These are phyloP conservation scores for Scutellaria baicalensis DNA, from an alignment of 257 asterid genomes.

Conservation along the genomic window DNA sequence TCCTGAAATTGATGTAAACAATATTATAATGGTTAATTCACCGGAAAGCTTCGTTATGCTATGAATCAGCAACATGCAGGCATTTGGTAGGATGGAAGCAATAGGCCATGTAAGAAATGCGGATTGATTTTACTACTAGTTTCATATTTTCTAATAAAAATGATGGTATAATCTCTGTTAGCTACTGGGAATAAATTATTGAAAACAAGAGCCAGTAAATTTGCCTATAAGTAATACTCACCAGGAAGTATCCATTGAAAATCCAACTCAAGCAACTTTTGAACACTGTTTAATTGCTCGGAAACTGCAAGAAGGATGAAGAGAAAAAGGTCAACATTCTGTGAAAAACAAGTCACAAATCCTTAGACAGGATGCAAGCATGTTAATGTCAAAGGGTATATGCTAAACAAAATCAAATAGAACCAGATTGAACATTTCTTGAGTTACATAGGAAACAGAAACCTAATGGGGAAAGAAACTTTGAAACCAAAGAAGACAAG, in stretches of 20 bases:
- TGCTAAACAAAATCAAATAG: not conserved
- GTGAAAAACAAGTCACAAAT: not conserved
- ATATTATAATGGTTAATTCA: not conserved
- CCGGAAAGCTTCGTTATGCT: not conserved
- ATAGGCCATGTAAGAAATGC: no score
- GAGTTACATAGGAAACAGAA: not conserved
- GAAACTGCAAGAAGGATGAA: constrained; percentile 26
- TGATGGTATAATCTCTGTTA: no score
- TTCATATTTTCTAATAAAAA: no score
- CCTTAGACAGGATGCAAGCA: not conserved
- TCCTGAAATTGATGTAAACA: constrained; percentile 24
- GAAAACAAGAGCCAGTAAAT: not conserved
- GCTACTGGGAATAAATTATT: not conserved
- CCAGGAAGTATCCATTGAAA: constrained; percentile 79
- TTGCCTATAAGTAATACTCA: constrained; percentile 8
- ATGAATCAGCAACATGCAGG: no score
- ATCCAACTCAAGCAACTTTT: constrained; percentile 47
- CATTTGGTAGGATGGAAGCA: no score
- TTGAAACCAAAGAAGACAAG: not conserved
- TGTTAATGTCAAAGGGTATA: not conserved
- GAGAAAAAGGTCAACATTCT: not conserved
- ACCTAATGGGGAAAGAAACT: not conserved
- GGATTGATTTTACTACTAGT: no score
- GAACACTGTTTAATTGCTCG: constrained; percentile 43
- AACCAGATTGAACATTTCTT: not conserved